These are phyloP conservation scores for Lepiota brunneoincarnata DNA, from an alignment of 768 basidiomycete genomes.

Conservation along the genomic window DNA sequence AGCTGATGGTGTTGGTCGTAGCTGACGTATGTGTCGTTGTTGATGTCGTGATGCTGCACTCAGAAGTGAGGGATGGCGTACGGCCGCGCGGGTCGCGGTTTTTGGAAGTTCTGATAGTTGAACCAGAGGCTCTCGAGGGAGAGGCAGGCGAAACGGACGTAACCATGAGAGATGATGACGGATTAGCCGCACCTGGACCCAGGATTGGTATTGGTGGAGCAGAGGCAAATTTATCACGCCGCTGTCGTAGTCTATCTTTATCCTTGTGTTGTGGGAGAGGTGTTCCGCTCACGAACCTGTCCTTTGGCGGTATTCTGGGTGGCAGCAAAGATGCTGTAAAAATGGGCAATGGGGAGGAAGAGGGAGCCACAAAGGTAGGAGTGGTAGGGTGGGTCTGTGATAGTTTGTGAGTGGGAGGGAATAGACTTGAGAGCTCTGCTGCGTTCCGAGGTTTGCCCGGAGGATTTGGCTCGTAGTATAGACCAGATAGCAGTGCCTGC, in stretches of 20 bases:
- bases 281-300: background rate
- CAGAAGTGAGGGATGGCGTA: constrained; percentile 7
- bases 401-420: constrained; percentile 30
- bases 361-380: constrained; percentile 16
- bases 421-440: constrained; percentile 29
- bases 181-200: background rate
- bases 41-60: constrained; percentile 7
- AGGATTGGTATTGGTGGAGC: constrained; percentile 9
- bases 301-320: constrained; percentile 11
- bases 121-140: background rate
- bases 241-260: constrained; percentile 7
- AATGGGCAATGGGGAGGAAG: constrained; percentile 19
- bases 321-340: constrained; percentile 15
- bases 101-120: constrained; percentile 6
- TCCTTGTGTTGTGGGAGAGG: constrained; percentile 3
- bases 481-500: constrained; percentile 9
- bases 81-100: constrained; percentile 3
- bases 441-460: background rate
- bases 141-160: background rate
- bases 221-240: constrained; percentile 14
- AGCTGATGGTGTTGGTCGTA: constrained; percentile 7
- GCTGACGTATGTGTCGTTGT: constrained; percentile 9
- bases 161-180: constrained; percentile 1
- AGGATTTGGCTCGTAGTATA: background rate
- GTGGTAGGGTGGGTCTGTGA: constrained; percentile 12